Evolutionary conservation across 768 basidiomycete genomes (phyloP), one percentile per base, ranked within the genome.

Genomic region (Pulveroboletus sp.): DNA sequence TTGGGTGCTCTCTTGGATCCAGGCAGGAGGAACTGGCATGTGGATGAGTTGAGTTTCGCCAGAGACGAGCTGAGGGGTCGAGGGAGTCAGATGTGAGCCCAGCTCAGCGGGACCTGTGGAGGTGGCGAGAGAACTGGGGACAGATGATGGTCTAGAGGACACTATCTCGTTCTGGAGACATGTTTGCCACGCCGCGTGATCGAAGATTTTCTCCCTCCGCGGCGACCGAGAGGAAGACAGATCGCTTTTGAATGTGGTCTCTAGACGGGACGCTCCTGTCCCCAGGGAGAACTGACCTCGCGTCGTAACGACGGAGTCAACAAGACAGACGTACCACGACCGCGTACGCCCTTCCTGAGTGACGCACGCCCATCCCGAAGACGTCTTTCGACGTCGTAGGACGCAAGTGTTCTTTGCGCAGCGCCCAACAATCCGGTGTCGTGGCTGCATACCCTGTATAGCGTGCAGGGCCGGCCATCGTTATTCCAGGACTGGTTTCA

Each of bases 121-220:
- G n/a, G n/a, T n/a, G n/a, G n/a, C n/a, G n/a, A n/a, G n/a, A n/a
- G n/a, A n/a, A n/a, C n/a, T n/a, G n/a, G n/a, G n/a, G n/a, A n/a
- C n/a, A n/a, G n/a, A n/a, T n/a, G n/a, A 10, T 30, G 24, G 8
- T 1, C 14, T 17, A 6, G 20, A 17, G 35, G n/a, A n/a, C n/a
- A n/a, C n/a, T n/a, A 61, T 19, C 16, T 51, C 45, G 10, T 5
- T 45, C 1, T 43, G 52, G 39, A 61, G 56, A 30, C 52, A 59
- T 13, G 27, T 35, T 30, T 45, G 42, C 59, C 59, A 61, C 1
- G 23, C 14, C 19, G 37, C 42, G 20, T 61, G 35, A 41, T 22
- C 50, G 59, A 17, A 61, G 59, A 17, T 34, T 12, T 8, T 61
- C 53, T 6, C 59, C 59, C 19, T 22, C 34, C 35, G 48, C 29